Percentiles rank a stretch among this genome's conserved stretches.
phyloP scores from a whole-genome alignment of 2,329 filamentous ascomycete genomes.

The Aspergillus carbonarius region DNA sequence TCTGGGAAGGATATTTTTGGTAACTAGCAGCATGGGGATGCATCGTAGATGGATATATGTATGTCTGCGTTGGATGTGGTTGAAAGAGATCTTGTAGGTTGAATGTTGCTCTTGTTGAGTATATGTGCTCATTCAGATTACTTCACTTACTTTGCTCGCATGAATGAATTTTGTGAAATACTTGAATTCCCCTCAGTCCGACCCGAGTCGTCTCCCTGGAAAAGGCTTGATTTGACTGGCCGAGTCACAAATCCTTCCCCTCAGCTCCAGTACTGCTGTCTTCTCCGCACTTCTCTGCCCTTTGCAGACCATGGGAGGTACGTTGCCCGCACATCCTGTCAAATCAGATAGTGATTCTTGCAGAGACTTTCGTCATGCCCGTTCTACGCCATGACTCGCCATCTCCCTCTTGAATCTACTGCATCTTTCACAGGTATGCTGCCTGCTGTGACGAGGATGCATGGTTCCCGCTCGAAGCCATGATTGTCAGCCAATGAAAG shows the following conservation, averaged over 20 bases:
- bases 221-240: conserved; percentile 3
- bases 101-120: too few relatives aligned
- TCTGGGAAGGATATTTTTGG: conserved; percentile 4
- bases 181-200: neutral
- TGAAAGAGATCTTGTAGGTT: neutral
- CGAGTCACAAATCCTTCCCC: neutral
- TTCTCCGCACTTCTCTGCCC: neutral
- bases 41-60: neutral
- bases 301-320: neutral
- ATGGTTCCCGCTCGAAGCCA: neutral
- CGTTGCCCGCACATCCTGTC: neutral
- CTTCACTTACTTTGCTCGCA: neutral
- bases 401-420: too few relatives aligned
- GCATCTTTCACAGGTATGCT: neutral
- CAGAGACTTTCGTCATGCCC: neutral
- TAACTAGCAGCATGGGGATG: neutral
- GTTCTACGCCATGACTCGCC: too few relatives aligned
- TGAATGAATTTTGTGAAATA: neutral
- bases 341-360: neutral
- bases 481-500: neutral
- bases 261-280: neutral
- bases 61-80: neutral
- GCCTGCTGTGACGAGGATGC: neutral
- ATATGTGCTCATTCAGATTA: too few relatives aligned
- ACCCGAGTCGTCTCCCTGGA: neutral